These are phyloP conservation scores for Cicer cuneatum DNA, from an alignment of 306 rosid genomes.

Conservation along the genomic window DNA sequence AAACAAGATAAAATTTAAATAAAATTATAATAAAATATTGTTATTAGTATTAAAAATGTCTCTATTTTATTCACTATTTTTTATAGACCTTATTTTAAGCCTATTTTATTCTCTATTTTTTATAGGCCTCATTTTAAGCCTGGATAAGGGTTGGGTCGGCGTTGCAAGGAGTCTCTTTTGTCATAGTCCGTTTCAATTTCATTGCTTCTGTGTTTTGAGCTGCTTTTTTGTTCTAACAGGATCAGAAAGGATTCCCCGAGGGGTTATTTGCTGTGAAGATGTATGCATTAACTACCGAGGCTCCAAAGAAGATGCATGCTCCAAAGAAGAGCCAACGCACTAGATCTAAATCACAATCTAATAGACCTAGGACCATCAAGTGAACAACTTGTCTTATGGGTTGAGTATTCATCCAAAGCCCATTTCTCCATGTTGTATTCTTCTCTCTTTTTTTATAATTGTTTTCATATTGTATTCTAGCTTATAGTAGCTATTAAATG, in stretches of 20 bases:
- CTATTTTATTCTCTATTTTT: too few relatives aligned
- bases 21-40: too few relatives aligned
- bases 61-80: too few relatives aligned
- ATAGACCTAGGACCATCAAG: slow-evolving; percentile 78
- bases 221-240: slow-evolving; percentile 55
- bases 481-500: not conserved
- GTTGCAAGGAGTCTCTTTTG: not conserved
- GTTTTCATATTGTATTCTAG: slow-evolving; percentile 18
- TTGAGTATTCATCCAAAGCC: not conserved
- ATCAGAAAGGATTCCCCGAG: slow-evolving; percentile 82
- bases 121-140: too few relatives aligned
- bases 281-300: slow-evolving; percentile 76
- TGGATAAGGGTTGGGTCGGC: too few relatives aligned
- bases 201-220: not conserved
- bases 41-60: too few relatives aligned
- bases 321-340: slow-evolving; percentile 66
- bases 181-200: not conserved
- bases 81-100: too few relatives aligned
- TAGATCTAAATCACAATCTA: slow-evolving; percentile 63
- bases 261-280: slow-evolving; percentile 89
- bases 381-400: slow-evolving; percentile 45
- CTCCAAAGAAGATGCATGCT: slow-evolving; percentile 65
- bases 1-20: too few relatives aligned
- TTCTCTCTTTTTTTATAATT: not conserved
- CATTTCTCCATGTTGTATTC: not conserved